Base-by-base conservation (phyloP, 345 rosid species). In the Chamaenerion angustifolium region DNA sequence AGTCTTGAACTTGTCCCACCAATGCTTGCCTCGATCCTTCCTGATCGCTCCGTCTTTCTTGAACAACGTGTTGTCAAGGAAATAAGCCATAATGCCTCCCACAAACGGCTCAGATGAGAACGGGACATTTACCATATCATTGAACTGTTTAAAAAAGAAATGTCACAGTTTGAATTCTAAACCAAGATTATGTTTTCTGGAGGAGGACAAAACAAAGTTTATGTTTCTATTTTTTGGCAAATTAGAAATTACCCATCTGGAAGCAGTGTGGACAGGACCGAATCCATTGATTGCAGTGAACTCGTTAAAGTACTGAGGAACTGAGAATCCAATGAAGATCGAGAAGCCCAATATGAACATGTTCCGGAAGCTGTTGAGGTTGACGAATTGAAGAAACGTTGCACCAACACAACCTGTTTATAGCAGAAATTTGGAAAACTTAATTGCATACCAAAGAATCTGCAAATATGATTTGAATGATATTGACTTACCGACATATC, bases 231-330 rank as follows among this genome's bases (percentile, higher is more conserved):
- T 3, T 31, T 31, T 31, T 8, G 15, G 15, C 42, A 40, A 31
- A 59, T 41, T 12, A 45, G 57, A 51, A 50, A 68, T 52, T 87
- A 87, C 98, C 96, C 96, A 92, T 86, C 95, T 78, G 42, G 70
- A 83, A 16, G 67, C 37, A 0, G 90, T 82, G 69, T 87, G 83
- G 47, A 87, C 95, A 0, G 96, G 98, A 48, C 95, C 98, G 54
- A 66, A 87, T 35, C 95, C 80, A 15, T 78, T 78, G 13, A 87
- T 74, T 49, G 88, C 93, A 43, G 87, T 82, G 67, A 83, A 83
- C 68, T 87, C 96, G 0, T 87, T 92, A 68, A 92, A 92, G 69
- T 92, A 87, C 46, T 87, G 96, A 11, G 96, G 89, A 59, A 92
- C 69, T 0, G 98, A 92, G 53, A 92, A 63, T 43, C 96, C 98